Base-by-base conservation (phyloP, 164 flowering plant genomes). In the Nymphaea thermarum region DNA sequence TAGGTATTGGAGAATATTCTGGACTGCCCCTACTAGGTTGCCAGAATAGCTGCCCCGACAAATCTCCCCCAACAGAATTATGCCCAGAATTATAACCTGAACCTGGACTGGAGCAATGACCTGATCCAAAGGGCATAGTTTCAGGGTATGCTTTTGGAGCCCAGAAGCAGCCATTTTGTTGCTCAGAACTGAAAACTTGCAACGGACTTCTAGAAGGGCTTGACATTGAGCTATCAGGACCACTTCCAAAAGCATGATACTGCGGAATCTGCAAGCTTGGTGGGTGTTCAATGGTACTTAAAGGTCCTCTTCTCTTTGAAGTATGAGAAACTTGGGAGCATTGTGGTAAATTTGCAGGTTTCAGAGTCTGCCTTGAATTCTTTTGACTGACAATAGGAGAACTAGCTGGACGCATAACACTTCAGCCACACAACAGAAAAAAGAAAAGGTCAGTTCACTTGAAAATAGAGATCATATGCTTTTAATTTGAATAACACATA, bases 121-220 rank as follows among this genome's bases (percentile, higher is more conserved):
- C 95, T 72, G 97, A 91, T 67, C 96, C 95, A 73, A 82, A 79
- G 36, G 83, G 71, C 17, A 77, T 63, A 60, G 84, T 76, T 70
- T 94, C 99, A 4, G 86, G 72, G 78, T 82, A 88, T 61, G 81
- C 80, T 67, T 81, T 90, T 43, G 84, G 84, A 18, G 81, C 77
- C 80, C 86, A 87, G 63, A 83, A 80, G 68, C 79, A 82, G 74
- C 85, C 69, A 72, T 75, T 85, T 65, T 77, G 75, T 75, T 83
- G 96, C 64, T 91, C 98, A 42, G 77, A 45, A 67, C 87, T 79
- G 76, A 77, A 78, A 6, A 77, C 82, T 78, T 87, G 83, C 78
- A 88, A 77, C 45, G 97, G 96, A 76, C 99, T 94, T 77, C 88
- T 87, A 45, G 97, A 87, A 67, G 97, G 98, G 80, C 97, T 93